phyloP scores from a whole-genome alignment of 768 basidiomycete genomes.

The Candolleomyces eurysporus region DNA sequence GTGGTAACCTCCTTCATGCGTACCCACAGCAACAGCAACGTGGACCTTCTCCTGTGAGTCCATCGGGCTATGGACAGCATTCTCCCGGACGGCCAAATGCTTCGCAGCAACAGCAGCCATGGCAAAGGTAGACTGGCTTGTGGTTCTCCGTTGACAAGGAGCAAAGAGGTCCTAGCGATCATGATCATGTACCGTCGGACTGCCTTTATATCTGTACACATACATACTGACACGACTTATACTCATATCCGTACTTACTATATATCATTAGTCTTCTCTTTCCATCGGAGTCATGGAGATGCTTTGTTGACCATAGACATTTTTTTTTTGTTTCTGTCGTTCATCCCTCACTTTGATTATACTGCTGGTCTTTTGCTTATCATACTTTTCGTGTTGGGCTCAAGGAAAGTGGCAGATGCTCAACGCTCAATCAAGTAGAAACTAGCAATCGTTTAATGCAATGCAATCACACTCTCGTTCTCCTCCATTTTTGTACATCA shows the following conservation, averaged over 20 bases:
- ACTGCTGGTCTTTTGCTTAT: background rate
- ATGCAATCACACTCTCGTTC: background rate
- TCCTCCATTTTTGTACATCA: background rate
- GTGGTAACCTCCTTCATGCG: background rate
- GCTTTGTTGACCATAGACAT: too few species aligned
- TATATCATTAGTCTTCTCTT: too few species aligned
- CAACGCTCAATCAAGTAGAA: background rate
- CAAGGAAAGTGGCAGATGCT: background rate
- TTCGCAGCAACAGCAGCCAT: background rate
- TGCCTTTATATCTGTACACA: too few species aligned
- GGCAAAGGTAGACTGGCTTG: background rate
- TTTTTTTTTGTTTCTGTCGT: too few species aligned
- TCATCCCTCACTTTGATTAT: too few species aligned
- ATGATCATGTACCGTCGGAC: background rate
- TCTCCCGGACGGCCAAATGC: background rate
- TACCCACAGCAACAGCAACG: slow-evolving; percentile 2
- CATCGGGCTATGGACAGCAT: background rate
- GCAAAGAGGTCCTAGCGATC: background rate
- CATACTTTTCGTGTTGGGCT: background rate
- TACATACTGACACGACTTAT: too few species aligned
- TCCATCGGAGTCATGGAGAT: too few species aligned
- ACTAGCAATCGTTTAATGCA: background rate
- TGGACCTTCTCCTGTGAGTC: background rate
- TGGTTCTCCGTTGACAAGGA: background rate
- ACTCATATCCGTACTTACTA: too few species aligned